A percentile compares a stretch with the other conserved stretches of the same genome.
Conservation (phyloP, 164 flowering plant genomes). For the Cinnamomum micranthum region DNA sequence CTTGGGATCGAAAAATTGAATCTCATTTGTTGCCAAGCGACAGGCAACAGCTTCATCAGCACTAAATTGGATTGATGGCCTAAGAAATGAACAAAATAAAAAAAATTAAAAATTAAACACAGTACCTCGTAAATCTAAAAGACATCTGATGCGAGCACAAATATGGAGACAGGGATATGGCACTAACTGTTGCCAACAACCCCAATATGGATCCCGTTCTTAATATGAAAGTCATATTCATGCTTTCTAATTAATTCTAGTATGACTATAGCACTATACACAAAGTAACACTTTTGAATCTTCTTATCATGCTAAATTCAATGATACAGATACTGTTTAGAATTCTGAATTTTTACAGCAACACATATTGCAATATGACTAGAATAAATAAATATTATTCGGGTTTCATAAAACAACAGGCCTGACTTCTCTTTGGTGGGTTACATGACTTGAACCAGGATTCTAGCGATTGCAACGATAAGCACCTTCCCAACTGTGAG, state of each 20-base stretch:
- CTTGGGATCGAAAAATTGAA: slow-evolving; percentile 71
- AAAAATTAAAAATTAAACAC: slow-evolving; percentile 1
- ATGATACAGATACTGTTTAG: background rate
- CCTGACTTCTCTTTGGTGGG: too few relatives aligned
- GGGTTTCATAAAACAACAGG: too few relatives aligned
- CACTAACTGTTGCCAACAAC: too few relatives aligned
- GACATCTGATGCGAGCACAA: background rate
- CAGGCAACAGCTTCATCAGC: slow-evolving; percentile 88
- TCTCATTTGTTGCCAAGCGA: slow-evolving; percentile 87
- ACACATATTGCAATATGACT: background rate
- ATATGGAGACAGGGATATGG: background rate
- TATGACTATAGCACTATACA: too few relatives aligned
- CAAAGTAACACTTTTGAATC: background rate
- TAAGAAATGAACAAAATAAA: slow-evolving; percentile 19
- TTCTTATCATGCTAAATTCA: background rate
- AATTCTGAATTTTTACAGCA: background rate
- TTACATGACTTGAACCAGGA: too few relatives aligned
- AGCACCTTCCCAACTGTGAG: too few relatives aligned
- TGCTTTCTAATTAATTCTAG: too few relatives aligned
- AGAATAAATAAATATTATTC: too few relatives aligned
- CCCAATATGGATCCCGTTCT: background rate
- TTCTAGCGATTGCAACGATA: too few relatives aligned
- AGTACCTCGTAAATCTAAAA: background rate
- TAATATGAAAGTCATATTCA: too few relatives aligned
- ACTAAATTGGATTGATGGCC: slow-evolving; percentile 83